A percentile compares a stretch with the other conserved stretches of the same genome.
Conservation (phyloP, 2,329 filamentous ascomycete genomes). For the Paecilomyces formosus region DNA sequence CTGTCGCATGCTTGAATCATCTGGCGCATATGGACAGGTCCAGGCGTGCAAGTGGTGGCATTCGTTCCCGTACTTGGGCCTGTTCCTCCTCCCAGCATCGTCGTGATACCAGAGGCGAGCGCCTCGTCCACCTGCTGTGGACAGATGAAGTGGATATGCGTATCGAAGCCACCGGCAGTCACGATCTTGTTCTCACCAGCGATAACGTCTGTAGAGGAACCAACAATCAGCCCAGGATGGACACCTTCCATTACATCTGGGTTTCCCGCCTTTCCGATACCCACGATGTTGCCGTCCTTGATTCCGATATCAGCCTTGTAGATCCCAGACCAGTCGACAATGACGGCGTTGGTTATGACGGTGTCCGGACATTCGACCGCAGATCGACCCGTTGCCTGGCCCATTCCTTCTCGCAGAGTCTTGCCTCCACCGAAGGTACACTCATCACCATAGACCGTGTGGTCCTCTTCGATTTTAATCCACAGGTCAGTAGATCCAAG, state of each 20-base stretch:
- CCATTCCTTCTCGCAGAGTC: constrained; percentile 90
- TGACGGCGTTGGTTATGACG: constrained; percentile 80
- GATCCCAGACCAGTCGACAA: constrained; percentile 87
- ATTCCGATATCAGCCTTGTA: constrained; percentile 96
- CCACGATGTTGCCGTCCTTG: constrained; percentile 77
- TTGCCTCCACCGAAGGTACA: constrained; percentile 95
- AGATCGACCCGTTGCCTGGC: constrained; percentile 70
- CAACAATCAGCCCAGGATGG: constrained; percentile 68
- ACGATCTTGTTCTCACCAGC: constrained; percentile 85
- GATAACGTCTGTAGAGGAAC: constrained; percentile 84
- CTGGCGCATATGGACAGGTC: constrained; percentile 70
- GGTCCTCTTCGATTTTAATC: constrained; percentile 81
- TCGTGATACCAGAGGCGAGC: constrained; percentile 79
- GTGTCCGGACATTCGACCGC: constrained; percentile 71
- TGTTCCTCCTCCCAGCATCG: constrained; percentile 82
- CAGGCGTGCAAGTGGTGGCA: constrained; percentile 89
- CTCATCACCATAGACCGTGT: constrained; percentile 82
- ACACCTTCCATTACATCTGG: constrained; percentile 96
- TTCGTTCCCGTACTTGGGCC: constrained; percentile 88
- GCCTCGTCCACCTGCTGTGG: constrained; percentile 84
- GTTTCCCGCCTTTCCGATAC: constrained; percentile 90
- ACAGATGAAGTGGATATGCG: constrained; percentile 91
- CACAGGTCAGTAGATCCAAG: constrained; percentile 81
- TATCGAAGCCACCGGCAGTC: constrained; percentile 82
- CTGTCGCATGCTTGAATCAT: constrained; percentile 84